These are phyloP conservation scores for Exophiala oligosperma DNA, from an alignment of 2,329 filamentous ascomycete species.

Conservation along the genomic window DNA sequence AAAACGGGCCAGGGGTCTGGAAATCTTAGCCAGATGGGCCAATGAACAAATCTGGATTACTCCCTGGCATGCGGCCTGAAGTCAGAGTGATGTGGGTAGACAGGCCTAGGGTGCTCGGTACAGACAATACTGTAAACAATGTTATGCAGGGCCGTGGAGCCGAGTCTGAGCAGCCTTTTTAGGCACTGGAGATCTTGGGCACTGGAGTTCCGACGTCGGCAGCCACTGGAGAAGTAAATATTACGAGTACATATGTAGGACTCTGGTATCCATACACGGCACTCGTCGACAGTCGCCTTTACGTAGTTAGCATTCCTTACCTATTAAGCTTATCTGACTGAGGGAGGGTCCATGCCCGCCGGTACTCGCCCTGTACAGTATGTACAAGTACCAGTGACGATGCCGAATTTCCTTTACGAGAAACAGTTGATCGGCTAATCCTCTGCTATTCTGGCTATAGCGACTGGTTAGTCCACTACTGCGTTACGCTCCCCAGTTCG, in stretches of 20 bases:
- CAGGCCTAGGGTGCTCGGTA: no score
- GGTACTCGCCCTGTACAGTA: no score
- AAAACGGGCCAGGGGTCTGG: not conserved
- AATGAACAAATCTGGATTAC: not conserved
- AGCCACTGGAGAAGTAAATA: not conserved
- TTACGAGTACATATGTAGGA: no score
- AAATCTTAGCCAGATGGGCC: not conserved
- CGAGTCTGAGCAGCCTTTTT: not conserved
- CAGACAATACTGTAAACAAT: not conserved
- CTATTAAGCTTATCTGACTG: no score
- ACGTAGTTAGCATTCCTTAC: no score
- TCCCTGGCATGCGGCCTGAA: not conserved
- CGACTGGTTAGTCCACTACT: not conserved
- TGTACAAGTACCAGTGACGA: no score
- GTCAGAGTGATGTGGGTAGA: not conserved
- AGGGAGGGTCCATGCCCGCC: no score
- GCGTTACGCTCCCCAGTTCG: not conserved
- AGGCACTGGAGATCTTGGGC: not conserved
- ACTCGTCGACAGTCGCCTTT: not conserved
- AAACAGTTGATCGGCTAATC: not conserved
- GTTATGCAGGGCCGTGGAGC: constrained; percentile 2
- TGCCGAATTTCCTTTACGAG: no score
- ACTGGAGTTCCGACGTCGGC: constrained; percentile 2
- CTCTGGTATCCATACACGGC: no score
- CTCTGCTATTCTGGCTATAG: not conserved